Percentiles rank a stretch among this genome's conserved stretches.
phyloP scores from a whole-genome alignment of 495 filamentous ascomycete species.

The Lindgomyces ingoldianus region DNA sequence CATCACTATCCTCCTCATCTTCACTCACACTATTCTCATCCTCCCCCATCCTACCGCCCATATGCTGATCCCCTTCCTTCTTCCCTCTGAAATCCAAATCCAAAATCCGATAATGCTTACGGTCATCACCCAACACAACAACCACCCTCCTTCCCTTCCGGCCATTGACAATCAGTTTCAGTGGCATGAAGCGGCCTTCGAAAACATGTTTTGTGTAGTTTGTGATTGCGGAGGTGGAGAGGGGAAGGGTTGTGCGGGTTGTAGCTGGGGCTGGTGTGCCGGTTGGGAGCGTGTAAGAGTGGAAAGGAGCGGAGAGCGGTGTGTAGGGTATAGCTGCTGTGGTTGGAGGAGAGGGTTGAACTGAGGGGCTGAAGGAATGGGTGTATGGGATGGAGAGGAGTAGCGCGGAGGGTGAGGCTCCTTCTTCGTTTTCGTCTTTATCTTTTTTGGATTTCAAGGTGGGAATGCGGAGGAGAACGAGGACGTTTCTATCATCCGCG shows the following conservation, averaged over 20 bases:
- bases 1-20: conserved; percentile 6
- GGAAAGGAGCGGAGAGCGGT: conserved; percentile 5
- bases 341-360: not conserved
- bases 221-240: not conserved
- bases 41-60: not conserved
- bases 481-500: conserved; percentile 33
- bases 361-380: not conserved
- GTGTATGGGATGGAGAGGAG: conserved; percentile 17
- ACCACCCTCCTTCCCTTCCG: conserved; percentile 38
- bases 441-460: not conserved
- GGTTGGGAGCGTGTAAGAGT: not conserved
- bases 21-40: not conserved
- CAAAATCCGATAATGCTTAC: conserved; percentile 38
- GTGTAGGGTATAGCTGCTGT: conserved; percentile 2
- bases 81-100: conserved; percentile 38
- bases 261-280: not conserved
- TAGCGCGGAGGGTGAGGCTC: not conserved
- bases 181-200: conserved; percentile 37
- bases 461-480: conserved; percentile 23
- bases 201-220: conserved; percentile 32
- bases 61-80: conserved; percentile 4
- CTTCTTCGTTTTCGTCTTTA: not conserved
- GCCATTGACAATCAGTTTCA: conserved; percentile 42
- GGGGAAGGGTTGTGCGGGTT: not conserved
- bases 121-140: conserved; percentile 39